These are phyloP conservation scores for Saccharomycopsis synnaedendra DNA, from an alignment of 805 yeast species.

Conservation along the genomic window DNA sequence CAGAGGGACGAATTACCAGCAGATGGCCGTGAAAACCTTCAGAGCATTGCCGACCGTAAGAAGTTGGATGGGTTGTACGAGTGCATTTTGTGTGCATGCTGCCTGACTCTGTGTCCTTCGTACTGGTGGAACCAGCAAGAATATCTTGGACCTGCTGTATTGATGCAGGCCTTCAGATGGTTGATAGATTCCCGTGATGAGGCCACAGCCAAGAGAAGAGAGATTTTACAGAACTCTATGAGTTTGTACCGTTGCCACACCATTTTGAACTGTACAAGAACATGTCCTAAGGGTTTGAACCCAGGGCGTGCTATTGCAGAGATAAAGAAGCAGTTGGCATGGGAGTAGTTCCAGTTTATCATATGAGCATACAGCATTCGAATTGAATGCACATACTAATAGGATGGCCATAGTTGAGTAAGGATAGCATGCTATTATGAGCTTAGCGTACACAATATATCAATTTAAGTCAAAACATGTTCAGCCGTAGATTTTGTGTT, in stretches of 20 bases:
- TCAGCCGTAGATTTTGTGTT: no score
- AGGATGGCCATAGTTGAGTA: no score
- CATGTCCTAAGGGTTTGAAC: slow-evolving; percentile 97
- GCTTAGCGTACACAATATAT: no score
- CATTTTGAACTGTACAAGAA: slow-evolving; percentile 95
- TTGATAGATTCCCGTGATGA: slow-evolving; percentile 94
- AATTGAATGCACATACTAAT: no score
- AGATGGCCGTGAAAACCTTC: slow-evolving; percentile 90
- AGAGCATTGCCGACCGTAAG: slow-evolving; percentile 84
- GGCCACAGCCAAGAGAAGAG: slow-evolving; percentile 71
- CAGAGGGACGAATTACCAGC: slow-evolving; percentile 73
- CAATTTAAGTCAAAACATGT: no score
- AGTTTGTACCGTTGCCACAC: slow-evolving; percentile 98
- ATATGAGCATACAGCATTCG: background rate
- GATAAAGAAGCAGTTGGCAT: slow-evolving; percentile 87
- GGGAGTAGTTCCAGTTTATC: slow-evolving; percentile 32
- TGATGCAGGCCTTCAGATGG: slow-evolving; percentile 99
- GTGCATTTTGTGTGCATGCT: slow-evolving; percentile 94
- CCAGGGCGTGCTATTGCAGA: slow-evolving; percentile 97
- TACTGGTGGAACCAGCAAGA: slow-evolving; percentile 99
- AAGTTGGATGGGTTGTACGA: slow-evolving; percentile 95
- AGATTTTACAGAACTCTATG: slow-evolving; percentile 93
- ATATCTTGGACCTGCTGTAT: slow-evolving; percentile 96
- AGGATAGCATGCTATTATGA: no score
- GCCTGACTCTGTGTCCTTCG: slow-evolving; percentile 97